phyloP scores from a whole-genome alignment of 441 rosid species.

The Corymbia calophylla region DNA sequence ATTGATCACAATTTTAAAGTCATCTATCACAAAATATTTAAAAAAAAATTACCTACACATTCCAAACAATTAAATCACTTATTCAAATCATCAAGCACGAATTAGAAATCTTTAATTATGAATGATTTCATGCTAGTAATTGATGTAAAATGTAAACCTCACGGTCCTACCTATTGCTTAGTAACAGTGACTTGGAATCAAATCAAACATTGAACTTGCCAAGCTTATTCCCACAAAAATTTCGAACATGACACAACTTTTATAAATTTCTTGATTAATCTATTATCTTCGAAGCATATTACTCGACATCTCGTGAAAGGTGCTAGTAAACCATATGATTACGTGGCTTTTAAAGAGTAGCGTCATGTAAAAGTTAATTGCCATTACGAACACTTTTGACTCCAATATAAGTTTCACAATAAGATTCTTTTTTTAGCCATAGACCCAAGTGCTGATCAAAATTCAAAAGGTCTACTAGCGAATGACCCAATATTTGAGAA shows the following conservation, averaged over 20 bases:
- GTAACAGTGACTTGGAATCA: accelerated
- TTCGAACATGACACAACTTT: background rate
- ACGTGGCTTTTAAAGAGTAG: background rate
- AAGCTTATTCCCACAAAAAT: background rate
- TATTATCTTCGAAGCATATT: background rate
- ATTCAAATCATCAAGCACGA: background rate
- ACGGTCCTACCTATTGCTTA: background rate
- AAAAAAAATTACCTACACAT: background rate
- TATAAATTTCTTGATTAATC: background rate
- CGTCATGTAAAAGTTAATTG: background rate
- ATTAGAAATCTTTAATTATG: accelerated
- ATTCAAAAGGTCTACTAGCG: background rate
- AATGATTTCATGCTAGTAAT: background rate
- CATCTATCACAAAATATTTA: no score
- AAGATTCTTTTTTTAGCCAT: background rate
- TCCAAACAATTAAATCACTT: no score
- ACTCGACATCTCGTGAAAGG: background rate
- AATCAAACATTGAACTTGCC: background rate
- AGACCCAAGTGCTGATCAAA: no score
- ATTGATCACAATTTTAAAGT: no score
- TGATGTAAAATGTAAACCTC: background rate
- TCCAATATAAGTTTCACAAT: background rate
- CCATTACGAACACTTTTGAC: background rate
- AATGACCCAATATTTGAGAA: background rate
- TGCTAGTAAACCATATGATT: accelerated